phyloP scores from a whole-genome alignment of 2,329 filamentous ascomycete genomes.

The Colletotrichum sp. region DNA sequence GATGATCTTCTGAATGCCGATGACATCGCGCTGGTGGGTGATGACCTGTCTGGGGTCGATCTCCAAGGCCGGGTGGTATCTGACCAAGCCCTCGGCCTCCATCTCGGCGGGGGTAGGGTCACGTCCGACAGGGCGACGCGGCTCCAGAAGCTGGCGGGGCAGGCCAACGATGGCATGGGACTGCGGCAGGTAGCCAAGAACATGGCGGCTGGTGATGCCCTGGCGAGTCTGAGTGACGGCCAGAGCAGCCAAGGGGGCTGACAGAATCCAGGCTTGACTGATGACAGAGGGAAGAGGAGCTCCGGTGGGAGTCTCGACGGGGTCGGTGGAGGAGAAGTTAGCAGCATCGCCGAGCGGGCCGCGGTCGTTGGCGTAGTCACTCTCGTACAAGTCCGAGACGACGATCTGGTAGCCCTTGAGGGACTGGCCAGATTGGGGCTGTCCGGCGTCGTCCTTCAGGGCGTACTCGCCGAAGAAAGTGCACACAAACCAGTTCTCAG shows the following conservation, averaged over 20 bases:
- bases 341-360: conserved; percentile 72
- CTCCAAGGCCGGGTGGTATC: conserved; percentile 78
- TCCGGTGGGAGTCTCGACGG: conserved; percentile 60
- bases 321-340: conserved; percentile 81
- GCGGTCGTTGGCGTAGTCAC: conserved; percentile 80
- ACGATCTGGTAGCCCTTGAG: conserved; percentile 87
- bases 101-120: conserved; percentile 80
- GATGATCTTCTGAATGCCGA: conserved; percentile 76
- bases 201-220: conserved; percentile 83
- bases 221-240: conserved; percentile 89
- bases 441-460: conserved; percentile 52
- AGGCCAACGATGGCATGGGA: conserved; percentile 79
- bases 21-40: conserved; percentile 81
- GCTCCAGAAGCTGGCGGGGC: conserved; percentile 79
- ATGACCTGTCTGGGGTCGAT: conserved; percentile 83
- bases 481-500: conserved; percentile 96
- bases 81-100: conserved; percentile 78
- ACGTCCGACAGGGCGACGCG: conserved; percentile 82
- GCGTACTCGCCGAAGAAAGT: conserved; percentile 72
- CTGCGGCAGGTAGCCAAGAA: conserved; percentile 79
- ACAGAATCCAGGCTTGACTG: conserved; percentile 81
- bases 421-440: conserved; percentile 43
- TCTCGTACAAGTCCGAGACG: conserved; percentile 90
- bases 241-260: conserved; percentile 78
- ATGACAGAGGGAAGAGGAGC: conserved; percentile 74